Conservation (phyloP, 2,329 filamentous ascomycete genomes). For the Sarocladiaceae sp. region DNA sequence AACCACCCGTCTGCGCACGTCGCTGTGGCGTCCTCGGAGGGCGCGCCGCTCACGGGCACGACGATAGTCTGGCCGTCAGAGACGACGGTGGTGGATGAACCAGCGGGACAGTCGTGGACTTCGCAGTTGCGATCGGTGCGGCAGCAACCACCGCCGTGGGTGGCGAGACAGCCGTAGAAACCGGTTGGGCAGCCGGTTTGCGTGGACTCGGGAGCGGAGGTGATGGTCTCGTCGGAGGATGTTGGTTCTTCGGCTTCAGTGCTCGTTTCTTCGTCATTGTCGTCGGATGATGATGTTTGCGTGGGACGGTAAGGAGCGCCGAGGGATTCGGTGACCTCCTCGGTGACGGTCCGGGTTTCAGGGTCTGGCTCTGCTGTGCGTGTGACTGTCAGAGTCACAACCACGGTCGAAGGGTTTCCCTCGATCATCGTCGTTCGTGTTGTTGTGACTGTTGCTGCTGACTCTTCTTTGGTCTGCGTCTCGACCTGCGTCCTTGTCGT, state of each 20-base stretch:
- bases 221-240: constrained; percentile 20
- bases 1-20: constrained; percentile 78
- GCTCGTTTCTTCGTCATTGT: not conserved
- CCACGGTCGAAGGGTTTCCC: constrained; percentile 31
- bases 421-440: constrained; percentile 31
- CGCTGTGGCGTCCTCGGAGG: constrained; percentile 31
- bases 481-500: constrained; percentile 13
- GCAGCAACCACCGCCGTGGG: constrained; percentile 79
- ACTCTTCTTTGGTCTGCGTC: constrained; percentile 14
- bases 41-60: constrained; percentile 47
- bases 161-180: constrained; percentile 85
- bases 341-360: constrained; percentile 4
- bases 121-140: constrained; percentile 80
- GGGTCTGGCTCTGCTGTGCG: constrained; percentile 15
- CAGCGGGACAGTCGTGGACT: constrained; percentile 67
- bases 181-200: constrained; percentile 58
- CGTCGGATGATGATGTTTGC: not conserved
- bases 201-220: constrained; percentile 26
- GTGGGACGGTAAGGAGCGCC: constrained; percentile 16
- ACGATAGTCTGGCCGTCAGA: constrained; percentile 65
- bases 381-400: constrained; percentile 35
- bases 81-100: constrained; percentile 55
- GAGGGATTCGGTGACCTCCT: constrained; percentile 11
- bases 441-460: constrained; percentile 28
- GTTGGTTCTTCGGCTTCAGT: not conserved